Evolutionary conservation across 2,329 filamentous ascomycete genomes (phyloP).

Genomic region (Pseudomassariella vexata): DNA sequence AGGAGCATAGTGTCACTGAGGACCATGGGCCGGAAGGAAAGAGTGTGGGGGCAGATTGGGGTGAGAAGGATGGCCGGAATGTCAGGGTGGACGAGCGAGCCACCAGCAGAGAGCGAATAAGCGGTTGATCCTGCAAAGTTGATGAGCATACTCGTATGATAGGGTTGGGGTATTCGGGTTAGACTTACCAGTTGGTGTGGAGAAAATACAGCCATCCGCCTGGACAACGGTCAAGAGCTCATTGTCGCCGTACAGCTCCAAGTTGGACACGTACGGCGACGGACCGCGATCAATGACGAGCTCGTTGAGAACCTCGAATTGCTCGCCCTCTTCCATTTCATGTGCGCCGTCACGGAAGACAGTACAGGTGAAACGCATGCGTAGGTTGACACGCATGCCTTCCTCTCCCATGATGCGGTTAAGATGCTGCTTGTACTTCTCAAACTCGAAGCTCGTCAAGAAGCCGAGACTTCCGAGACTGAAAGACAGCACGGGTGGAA

Average conservation of each 20-base stretch:
- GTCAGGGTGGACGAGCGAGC: conserved; percentile 91
- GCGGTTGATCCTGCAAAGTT: conserved; percentile 89
- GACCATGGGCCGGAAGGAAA: conserved; percentile 97
- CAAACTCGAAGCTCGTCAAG: conserved; percentile 81
- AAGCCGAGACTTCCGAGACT: conserved; percentile 83
- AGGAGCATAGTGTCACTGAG: conserved; percentile 91
- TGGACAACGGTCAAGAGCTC: conserved; percentile 93
- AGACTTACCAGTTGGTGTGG: conserved; percentile 80
- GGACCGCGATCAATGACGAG: conserved; percentile 96
- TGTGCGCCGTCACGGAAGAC: conserved; percentile 71
- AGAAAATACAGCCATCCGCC: conserved; percentile 96
- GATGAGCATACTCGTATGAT: conserved; percentile 26
- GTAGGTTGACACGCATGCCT: conserved; percentile 94
- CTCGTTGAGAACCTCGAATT: conserved; percentile 97
- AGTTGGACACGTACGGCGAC: conserved; percentile 92
- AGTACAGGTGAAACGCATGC: conserved; percentile 98
- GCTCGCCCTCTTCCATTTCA: conserved; percentile 81
- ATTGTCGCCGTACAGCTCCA: conserved; percentile 93
- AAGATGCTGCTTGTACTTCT: conserved; percentile 80
- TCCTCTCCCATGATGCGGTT: conserved; percentile 87
- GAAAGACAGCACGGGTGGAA: conserved; percentile 80
- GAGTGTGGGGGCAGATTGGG: conserved; percentile 93
- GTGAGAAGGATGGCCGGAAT: conserved; percentile 95
- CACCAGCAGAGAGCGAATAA: conserved; percentile 92
- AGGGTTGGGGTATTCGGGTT: conserved; percentile 6